Base-by-base conservation (phyloP, 306 rosid genomes). In the Corylus avellana region DNA sequence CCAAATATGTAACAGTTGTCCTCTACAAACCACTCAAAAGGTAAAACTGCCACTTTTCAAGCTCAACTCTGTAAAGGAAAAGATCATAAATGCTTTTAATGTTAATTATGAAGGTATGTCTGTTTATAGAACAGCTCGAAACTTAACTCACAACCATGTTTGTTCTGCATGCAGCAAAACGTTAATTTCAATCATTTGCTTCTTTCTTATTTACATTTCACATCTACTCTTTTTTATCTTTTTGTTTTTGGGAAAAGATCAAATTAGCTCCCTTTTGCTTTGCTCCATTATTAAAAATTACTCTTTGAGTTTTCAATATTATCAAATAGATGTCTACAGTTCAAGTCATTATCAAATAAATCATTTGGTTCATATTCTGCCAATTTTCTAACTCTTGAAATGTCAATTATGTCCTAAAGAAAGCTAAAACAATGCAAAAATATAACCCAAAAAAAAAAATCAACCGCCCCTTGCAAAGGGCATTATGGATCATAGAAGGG, bases 1-100 rank as follows among this genome's bases (percentile, higher is more conserved):
- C 98, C 42, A 94, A 94, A 84, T 94, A 92, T 67, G 98, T 94
- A 66, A 94, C 98, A 0, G 94, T 94, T 58, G 96, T 92, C 86
- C 98, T 94, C 85, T 92, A 90, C 86, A 94, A 91, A 88, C 93
- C 98, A 22, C 92, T 90, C 81, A 84, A 83, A 83, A 89, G 95
- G 85, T 92, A 82, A 81, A 77, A 50, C 55, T 72, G 12, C 27
- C 27, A 18, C 63, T 68, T 81, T 81, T 76, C 75, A 77, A 83
- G 88, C 87, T 59, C 68, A 82, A 85, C 86, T 84, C 76, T 89
- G 96, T 86, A 91, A 86, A 91, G 81, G 44, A 63, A 79, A 62
- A 74, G 61, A 75, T 79, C 32, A 59, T 81, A 80, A 77, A 73
- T 79, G 75, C 79, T 70, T 80, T 59, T 39, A 22, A 55, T 62